Percentiles rank a stretch among this genome's conserved stretches.
Conservation (phyloP, 129 eudicot genomes). For the Saposhnikovia divaricata region DNA sequence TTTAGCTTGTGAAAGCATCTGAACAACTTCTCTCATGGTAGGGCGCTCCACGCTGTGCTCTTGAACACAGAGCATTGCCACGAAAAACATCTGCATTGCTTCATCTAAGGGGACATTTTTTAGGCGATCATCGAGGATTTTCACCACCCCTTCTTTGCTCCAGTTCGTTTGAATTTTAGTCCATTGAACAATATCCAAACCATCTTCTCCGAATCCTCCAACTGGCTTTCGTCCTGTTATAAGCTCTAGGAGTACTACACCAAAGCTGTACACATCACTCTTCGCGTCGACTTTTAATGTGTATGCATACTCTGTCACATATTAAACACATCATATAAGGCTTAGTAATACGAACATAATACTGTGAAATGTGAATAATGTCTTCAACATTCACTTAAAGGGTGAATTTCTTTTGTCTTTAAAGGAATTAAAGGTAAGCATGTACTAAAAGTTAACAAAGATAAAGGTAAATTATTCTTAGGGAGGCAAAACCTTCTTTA, state of each 20-base stretch:
- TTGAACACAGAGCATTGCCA: slow-evolving; percentile 73
- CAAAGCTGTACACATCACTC: slow-evolving; percentile 69
- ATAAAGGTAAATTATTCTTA: slow-evolving; percentile 1
- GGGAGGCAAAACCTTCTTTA: too few species aligned
- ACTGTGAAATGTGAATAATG: background rate
- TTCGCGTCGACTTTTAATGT: slow-evolving; percentile 67
- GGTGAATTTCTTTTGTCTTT: background rate
- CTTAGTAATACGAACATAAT: background rate
- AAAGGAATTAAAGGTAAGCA: background rate
- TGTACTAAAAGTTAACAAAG: slow-evolving; percentile 2
- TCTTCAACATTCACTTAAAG: background rate
- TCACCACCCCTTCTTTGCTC: slow-evolving; percentile 51
- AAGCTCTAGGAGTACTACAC: slow-evolving; percentile 58
- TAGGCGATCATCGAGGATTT: slow-evolving; percentile 55
- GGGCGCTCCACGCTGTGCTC: slow-evolving; percentile 65
- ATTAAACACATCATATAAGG: background rate
- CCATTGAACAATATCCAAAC: slow-evolving; percentile 67
- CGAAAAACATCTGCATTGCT: slow-evolving; percentile 62
- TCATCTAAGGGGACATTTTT: slow-evolving; percentile 44
- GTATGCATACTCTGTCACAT: slow-evolving; percentile 56
- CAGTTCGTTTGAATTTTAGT: slow-evolving; percentile 52
- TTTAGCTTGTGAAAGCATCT: slow-evolving; percentile 69
- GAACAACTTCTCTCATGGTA: slow-evolving; percentile 76
- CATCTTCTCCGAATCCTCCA: slow-evolving; percentile 71
- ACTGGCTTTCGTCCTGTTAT: slow-evolving; percentile 60